Evolutionary conservation across 495 filamentous ascomycete species (phyloP), one percentile per base, ranked within the genome.

Genomic region (Penicillium odoratum): DNA sequence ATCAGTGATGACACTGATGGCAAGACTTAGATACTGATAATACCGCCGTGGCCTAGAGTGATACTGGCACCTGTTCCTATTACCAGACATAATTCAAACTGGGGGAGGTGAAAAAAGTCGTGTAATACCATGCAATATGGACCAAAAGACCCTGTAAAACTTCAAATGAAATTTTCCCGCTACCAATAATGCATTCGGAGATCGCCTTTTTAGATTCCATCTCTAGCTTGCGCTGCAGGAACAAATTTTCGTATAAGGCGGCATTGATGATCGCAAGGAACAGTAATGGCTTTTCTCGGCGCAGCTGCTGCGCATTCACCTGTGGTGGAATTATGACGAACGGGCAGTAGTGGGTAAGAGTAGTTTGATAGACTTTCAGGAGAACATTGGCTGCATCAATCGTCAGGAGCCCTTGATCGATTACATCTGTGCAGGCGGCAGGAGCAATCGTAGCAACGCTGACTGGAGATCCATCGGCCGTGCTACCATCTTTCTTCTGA

Each of bases 81-180:
- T 25, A 9, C 36, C 1, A 48, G 42, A 28, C 18, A 21, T 2
- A 21, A 21, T 2, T 18, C 40, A 43, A n/a, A n/a, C 10, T 2
- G 40, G 16, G 16, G 3, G 40, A 43, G 15, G 13, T 5, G 21
- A 21, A 21, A 2, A 21, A 18, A 43, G 16, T 18, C 5, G 10
- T 15, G 9, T 33, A 48, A 44, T 36, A 71, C 65, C 69, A 77
- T 11, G 77, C 72, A 43, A 78, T 45, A 48, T 76, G 63, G 8
- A 80, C 56, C 2, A 81, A 60, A 26, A 81, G 71, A 1, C 75
- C 72, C 55, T 74, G 69, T 1, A 81, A 64, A 1, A 78, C 58
- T 34, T 68, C 70, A 18, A 73, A 55, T 3, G 58, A 45, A 43
- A 61, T 48, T 26, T 51, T 46, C 79, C 78, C 40, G 15, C 40